A percentile compares a stretch with the other conserved stretches of the same genome.
Conservation (phyloP, 441 rosid genomes). For the Capsella rubella region DNA sequence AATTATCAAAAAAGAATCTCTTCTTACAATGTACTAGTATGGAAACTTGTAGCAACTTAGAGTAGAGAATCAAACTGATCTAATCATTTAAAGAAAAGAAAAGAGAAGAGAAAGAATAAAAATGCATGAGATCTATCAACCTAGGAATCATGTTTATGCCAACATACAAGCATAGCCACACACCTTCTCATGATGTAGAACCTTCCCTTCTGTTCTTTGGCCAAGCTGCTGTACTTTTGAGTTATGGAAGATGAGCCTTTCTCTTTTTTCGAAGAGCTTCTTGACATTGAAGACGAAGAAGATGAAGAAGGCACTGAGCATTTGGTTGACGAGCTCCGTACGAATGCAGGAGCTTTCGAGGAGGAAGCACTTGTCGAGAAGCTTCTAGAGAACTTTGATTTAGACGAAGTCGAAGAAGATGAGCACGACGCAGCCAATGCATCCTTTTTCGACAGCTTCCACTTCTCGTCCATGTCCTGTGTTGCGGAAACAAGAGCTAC, state of each 20-base stretch:
- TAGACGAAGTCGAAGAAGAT: conserved; percentile 50
- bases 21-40: conserved; percentile 54
- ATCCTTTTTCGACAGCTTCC: conserved; percentile 76
- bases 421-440: conserved; percentile 45
- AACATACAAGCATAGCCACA: conserved; percentile 98
- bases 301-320: conserved; percentile 45
- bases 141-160: conserved; percentile 96
- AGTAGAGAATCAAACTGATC: conserved; percentile 41
- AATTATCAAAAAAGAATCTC: conserved; percentile 42
- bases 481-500: not conserved
- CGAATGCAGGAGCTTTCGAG: conserved; percentile 63
- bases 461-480: conserved; percentile 72
- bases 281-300: conserved; percentile 53
- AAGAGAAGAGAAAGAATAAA: conserved; percentile 6
- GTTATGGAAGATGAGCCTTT: conserved; percentile 50
- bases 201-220: conserved; percentile 94
- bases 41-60: conserved; percentile 48
- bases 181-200: conserved; percentile 98
- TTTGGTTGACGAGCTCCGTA: conserved; percentile 75
- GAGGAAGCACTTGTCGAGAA: conserved; percentile 74
- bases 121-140: conserved; percentile 41
- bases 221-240: conserved; percentile 80
- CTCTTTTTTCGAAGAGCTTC: conserved; percentile 72
- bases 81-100: conserved; percentile 41
- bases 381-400: conserved; percentile 68